Evolutionary conservation across 257 asterid species (phyloP).

Genomic region (Knoxia roxburghii): DNA sequence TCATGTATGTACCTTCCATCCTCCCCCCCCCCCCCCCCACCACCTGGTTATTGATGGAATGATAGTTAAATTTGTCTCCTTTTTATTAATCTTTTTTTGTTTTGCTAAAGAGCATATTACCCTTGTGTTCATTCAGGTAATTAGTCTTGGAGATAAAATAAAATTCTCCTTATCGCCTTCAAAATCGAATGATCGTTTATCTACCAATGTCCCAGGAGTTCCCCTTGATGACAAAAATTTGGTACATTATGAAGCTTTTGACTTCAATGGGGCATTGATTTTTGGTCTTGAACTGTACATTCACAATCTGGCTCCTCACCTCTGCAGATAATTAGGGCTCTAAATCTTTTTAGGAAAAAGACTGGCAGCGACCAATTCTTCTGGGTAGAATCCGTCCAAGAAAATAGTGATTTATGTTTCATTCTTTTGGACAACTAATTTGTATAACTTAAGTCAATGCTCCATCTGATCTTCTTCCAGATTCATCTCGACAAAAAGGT

Average conservation of each 20-base stretch:
- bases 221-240: conserved; percentile 78
- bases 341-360: conserved; percentile 85
- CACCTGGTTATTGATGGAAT: not conserved
- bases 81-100: not conserved
- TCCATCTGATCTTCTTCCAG: conserved; percentile 28
- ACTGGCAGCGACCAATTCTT: conserved; percentile 74
- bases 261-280: conserved; percentile 9
- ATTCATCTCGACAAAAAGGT: conserved; percentile 93
- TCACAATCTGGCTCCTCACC: conserved; percentile 13
- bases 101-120: conserved; percentile 8
- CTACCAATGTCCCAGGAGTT: conserved; percentile 76
- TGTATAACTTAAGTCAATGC: conserved; percentile 8
- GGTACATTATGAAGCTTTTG: conserved; percentile 32
- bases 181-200: conserved; percentile 65
- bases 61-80: not conserved
- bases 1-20: conserved; percentile 50
- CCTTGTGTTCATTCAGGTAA: conserved; percentile 52
- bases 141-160: conserved; percentile 84
- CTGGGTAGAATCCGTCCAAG: conserved; percentile 51
- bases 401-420: not conserved
- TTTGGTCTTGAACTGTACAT: not conserved
- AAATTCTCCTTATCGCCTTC: conserved; percentile 85
- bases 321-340: conserved; percentile 94
- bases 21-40: not conserved
- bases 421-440: not conserved